phyloP scores from a whole-genome alignment of 2,329 filamentous ascomycete species.

The Laburnicola sp. region DNA sequence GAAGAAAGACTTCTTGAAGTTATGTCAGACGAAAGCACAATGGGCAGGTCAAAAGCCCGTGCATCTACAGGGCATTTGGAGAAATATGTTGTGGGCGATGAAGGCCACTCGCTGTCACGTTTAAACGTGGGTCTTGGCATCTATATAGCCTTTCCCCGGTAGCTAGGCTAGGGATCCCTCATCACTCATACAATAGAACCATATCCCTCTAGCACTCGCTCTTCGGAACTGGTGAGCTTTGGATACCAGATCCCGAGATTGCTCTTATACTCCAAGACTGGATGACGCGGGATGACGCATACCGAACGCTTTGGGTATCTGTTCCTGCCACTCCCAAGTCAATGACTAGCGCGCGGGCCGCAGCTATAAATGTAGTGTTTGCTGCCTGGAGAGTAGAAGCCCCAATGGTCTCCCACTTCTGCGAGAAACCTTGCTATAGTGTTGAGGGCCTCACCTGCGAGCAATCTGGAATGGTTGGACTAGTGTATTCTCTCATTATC shows the following conservation, averaged over 20 bases:
- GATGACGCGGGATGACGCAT: slow-evolving; percentile 7
- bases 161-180: too few relatives aligned
- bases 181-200: too few relatives aligned
- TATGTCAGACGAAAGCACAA: not conserved
- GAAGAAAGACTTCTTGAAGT: not conserved
- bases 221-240: slow-evolving; percentile 13
- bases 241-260: slow-evolving; percentile 8
- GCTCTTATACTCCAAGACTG: slow-evolving; percentile 8
- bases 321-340: slow-evolving; percentile 2
- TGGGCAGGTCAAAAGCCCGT: not conserved
- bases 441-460: not conserved
- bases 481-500: not conserved
- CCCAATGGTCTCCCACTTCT: slow-evolving; percentile 23
- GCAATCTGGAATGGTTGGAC: not conserved
- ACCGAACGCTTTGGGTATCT: slow-evolving; percentile 13
- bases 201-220: too few relatives aligned
- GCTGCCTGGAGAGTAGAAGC: slow-evolving; percentile 17
- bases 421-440: slow-evolving; percentile 9
- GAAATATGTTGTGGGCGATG: slow-evolving; percentile 12
- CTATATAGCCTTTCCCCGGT: too few relatives aligned
- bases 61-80: slow-evolving; percentile 2
- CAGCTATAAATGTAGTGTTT: slow-evolving; percentile 10
- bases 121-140: too few relatives aligned
- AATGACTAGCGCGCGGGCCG: slow-evolving; percentile 12
- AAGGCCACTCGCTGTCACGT: too few relatives aligned